Base-by-base conservation (phyloP, 2,329 filamentous ascomycete species). In the Alternaria gaisen region DNA sequence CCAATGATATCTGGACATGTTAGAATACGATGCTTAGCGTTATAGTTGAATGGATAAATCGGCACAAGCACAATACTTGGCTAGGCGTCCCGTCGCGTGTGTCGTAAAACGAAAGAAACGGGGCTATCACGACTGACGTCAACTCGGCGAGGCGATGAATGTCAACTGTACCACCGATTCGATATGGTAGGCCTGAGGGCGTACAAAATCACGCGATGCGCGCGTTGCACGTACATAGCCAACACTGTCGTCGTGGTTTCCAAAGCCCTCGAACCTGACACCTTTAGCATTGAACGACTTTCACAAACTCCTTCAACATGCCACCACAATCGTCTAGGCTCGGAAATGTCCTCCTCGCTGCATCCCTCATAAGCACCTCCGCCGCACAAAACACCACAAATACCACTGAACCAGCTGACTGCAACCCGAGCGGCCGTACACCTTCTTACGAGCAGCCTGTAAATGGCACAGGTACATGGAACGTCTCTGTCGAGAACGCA, bases 401-500 rank as follows among this genome's bases (percentile, higher is more conserved):
- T 18, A 11, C 3, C 30, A 34, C 46, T 8, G 5, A 1, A 38
- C 16, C 14, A 0, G 16, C 1, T 8, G 0, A 6, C 0, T 38
- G 34, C 34, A 38, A 16, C 7, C 7, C 14, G 9, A 1, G 34
- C 34, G 16, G 16, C 34, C 7, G 14, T 8, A n/a, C 34, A 1
- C 14, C 32, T 14, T 14, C 6, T n/a, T 9, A n/a, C 14, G 34
- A 5, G 12, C 5, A 36, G 12, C 41, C 48, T 20, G 14, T 34
- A 12, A 53, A 53, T 12, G 32, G 32, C 14, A 53, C 41, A 2
- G 34, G 48, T 9, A 53, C 48, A 18, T 11, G n/a, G 12, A 53
- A 53, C 7, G 3, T 32, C 3, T n/a, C 50, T 14, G 3, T n/a
- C 34, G 12, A 6, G 14, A 0, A 11, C 9, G 28, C 28, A 6